Percentiles rank a stretch among this genome's conserved stretches.
Evolutionary conservation across 352 stramenopile species (phyloP).

Genomic region (Saprolegnia parasitica): DNA sequence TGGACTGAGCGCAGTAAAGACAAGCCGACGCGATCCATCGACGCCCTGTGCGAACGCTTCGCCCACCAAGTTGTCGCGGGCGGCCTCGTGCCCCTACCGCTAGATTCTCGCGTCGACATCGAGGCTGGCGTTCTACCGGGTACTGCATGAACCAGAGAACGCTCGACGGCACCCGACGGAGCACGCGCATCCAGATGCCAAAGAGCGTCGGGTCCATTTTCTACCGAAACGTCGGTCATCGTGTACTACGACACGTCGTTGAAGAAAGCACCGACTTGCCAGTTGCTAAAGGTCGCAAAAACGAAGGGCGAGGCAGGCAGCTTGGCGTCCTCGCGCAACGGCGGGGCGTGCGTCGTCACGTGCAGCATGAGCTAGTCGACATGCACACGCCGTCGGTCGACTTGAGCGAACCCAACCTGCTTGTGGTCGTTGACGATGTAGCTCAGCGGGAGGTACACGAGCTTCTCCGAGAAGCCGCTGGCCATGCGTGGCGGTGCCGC

Average conservation of each 20-base stretch:
- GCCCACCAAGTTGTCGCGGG: conserved; percentile 41
- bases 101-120: neutral
- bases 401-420: conserved; percentile 68
- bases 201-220: conserved; percentile 81
- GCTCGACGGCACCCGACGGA: conserved; percentile 54
- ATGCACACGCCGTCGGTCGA: conserved; percentile 34
- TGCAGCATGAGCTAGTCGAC: conserved; percentile 29
- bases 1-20: conserved; percentile 52
- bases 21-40: conserved; percentile 41
- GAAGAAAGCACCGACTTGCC: conserved; percentile 38
- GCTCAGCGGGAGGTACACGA: conserved; percentile 60
- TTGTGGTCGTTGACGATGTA: conserved; percentile 85
- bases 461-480: conserved; percentile 58
- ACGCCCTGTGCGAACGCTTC: conserved; percentile 55
- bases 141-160: conserved; percentile 79
- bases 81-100: conserved; percentile 39
- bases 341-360: conserved; percentile 9
- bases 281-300: conserved; percentile 84
- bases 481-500: conserved; percentile 44
- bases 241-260: neutral
- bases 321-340: conserved; percentile 9
- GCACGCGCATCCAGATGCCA: conserved; percentile 71
- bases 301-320: conserved; percentile 37
- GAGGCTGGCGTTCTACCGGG: conserved; percentile 8
- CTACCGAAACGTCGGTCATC: conserved; percentile 29